phyloP scores from a whole-genome alignment of 1,284 basidiomycete species.

The Puccinia polysora region DNA sequence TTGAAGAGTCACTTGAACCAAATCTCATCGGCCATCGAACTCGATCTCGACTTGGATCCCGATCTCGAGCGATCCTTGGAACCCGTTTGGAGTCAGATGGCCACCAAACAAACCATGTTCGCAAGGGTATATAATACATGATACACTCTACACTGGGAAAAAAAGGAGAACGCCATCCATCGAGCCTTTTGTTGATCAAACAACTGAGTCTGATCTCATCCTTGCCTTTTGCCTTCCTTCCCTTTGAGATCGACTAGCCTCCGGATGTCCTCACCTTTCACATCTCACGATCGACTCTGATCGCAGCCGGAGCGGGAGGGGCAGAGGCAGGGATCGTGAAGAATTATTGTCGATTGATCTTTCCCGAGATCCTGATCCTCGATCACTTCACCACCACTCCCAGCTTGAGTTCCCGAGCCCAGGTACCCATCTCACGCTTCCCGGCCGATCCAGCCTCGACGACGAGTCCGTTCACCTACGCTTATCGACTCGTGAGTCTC shows the following conservation, averaged over 20 bases:
- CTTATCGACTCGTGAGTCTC: conserved; percentile 61
- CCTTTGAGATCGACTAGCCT: conserved; percentile 58
- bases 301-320: no score
- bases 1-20: not conserved
- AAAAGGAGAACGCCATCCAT: no score
- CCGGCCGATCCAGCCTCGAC: not conserved
- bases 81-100: conserved; percentile 66
- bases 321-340: conserved; percentile 68
- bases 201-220: conserved; percentile 6
- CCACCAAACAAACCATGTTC: conserved; percentile 79
- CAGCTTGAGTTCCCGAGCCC: conserved; percentile 55
- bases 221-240: conserved; percentile 43
- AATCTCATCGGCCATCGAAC: conserved; percentile 5
- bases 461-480: not conserved
- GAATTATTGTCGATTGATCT: conserved; percentile 71
- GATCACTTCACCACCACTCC: conserved; percentile 74
- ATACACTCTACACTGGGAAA: not conserved
- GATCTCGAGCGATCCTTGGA: conserved; percentile 53
- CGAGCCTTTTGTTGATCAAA: no score
- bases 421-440: conserved; percentile 44
- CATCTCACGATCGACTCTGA: conserved; percentile 77
- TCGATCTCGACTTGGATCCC: not conserved
- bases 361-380: conserved; percentile 78
- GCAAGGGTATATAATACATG: conserved; percentile 63
- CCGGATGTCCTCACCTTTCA: conserved; percentile 76